These are phyloP conservation scores for Silybum marianum DNA, from an alignment of 129 eudicot genomes.

Conservation along the genomic window DNA sequence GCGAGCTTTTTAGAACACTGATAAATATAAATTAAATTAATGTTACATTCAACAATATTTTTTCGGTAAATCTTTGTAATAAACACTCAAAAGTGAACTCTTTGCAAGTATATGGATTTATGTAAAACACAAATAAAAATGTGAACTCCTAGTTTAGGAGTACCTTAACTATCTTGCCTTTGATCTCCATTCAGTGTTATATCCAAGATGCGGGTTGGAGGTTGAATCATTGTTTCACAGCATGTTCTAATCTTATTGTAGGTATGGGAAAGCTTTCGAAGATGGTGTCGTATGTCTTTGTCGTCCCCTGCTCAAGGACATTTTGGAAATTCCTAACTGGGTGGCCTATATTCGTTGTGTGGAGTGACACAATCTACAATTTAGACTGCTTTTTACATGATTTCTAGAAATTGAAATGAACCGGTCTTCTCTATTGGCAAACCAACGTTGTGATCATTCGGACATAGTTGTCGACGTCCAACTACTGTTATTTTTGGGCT, in stretches of 20 bases:
- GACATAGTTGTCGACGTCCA: not conserved
- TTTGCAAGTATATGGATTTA: not conserved
- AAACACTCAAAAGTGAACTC: not conserved
- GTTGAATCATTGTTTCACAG: not conserved
- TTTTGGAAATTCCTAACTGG: not conserved
- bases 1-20: too few relatives aligned
- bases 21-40: not conserved
- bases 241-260: not conserved
- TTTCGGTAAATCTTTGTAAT: not conserved
- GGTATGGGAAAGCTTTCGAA: not conserved
- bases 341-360: not conserved
- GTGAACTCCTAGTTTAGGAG: not conserved
- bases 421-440: not conserved
- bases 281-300: not conserved
- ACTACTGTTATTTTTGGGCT: not conserved
- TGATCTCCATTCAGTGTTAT: not conserved
- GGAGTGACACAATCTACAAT: not conserved
- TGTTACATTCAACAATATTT: not conserved
- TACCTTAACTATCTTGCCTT: not conserved
- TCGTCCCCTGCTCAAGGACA: not conserved
- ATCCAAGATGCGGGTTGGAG: not conserved
- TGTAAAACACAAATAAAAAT: not conserved
- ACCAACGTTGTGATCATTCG: not conserved
- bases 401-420: too few relatives aligned
- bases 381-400: not conserved